Evolutionary conservation across 495 filamentous ascomycete genomes (phyloP), one percentile per base, ranked within the genome.

Genomic region (Neurospora sp.): DNA sequence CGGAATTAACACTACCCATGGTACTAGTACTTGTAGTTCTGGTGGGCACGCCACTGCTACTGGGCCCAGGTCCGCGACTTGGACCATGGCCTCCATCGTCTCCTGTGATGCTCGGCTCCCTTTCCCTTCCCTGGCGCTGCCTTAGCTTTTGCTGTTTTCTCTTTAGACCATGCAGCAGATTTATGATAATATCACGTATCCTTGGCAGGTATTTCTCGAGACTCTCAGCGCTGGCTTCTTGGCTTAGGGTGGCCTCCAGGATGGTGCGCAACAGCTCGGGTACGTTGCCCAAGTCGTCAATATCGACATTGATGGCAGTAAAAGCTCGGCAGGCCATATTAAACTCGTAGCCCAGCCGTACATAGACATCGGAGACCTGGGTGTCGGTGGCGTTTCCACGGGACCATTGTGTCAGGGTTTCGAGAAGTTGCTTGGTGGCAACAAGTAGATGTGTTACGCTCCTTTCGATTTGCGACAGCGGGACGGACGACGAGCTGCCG

Each of bases 181-280:
- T 97, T 78, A 99, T 98, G 78, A 99, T 99, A 74, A 99, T 99
- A 80, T 99, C 96, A 74, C 96, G 90, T 75, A 98, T 98, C 37
- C 90, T 90, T 0, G 96, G 96, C 39, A 99, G 86, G 81, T 94
- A 98, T 75, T 90, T 90, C 77, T 99, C 96, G 69, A 99, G 86
- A 78, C 94, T 97, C 77, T 94, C 90, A 39, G 93, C 88, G 76
- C 92, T 97, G 14, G 96, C 96, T 84, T 98, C 94, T 78, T 99
- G 96, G 79, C 94, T 97, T 20, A 99, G 85, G 0, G 96, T 98
- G 70, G 97, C 93, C 82, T 99, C 96, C 41, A 99, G 86, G 70
- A 99, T 98, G 38, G 90, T 89, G 74, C 96, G 91, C 31, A 99
- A 81, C 70, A 94, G 85, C 79, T 99, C 96, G 3, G 96, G 96